Evolutionary conservation across 2,329 filamentous ascomycete genomes (phyloP), one percentile per base, ranked within the genome.

Genomic region (Penicillium thymicola): DNA sequence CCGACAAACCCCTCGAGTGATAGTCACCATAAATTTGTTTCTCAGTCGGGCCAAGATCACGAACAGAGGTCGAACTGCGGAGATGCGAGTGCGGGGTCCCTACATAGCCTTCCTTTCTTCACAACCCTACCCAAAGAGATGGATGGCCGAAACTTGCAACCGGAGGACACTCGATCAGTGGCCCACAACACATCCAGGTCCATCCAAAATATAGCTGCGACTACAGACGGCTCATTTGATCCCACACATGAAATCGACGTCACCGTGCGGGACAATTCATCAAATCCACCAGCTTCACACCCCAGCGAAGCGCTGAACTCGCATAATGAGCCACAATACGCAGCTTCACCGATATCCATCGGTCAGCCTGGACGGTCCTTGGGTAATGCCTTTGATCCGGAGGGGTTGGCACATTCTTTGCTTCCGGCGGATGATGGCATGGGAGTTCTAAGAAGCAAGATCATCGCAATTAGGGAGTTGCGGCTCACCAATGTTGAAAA

Each of bases 401-500:
- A 67, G 48, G 65, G 65, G 25, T 41, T 54, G 18, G 59, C 52
- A 2, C 63, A 65, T 13, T 62, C 57, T 9, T 61, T 68, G 16
- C 70, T 91, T 40, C 89, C 89, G 1, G 90, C 88, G 68, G 88
- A 93, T 67, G 90, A 94, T 78, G 90, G 90, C 43, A 92, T 90
- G 87, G 79, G 82, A 18, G 73, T 76, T 53, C 72, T 93, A 65
- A 81, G 90, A 65, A 80, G 77, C 61, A 84, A 84, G 59, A 91
- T 94, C 62, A 81, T 88, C 57, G 78, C 78, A 23, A 88, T 93
- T 59, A 88, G 90, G 69, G 78, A 82, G 27, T 80, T 81, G 62
- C 78, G 85, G 25, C 78, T 86, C 46, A 72, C 82, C 4, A 78
- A 81, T 42, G 70, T 79, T 7, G 85, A 90, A 57, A 92, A 92